phyloP scores from a whole-genome alignment of 2,329 filamentous ascomycete species.

The Ophiostoma quercus region DNA sequence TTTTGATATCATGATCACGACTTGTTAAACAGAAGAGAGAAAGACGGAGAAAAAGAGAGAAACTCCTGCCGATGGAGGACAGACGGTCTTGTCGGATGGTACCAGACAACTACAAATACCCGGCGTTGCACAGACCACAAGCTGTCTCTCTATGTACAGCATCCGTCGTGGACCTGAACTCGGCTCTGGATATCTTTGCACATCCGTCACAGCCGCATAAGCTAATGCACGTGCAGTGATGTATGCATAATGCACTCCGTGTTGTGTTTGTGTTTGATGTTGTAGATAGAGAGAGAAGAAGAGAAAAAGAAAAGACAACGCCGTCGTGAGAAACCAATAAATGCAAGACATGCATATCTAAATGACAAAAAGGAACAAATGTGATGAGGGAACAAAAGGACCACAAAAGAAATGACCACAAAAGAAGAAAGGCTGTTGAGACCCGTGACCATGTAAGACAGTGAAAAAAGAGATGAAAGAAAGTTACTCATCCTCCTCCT shows the following conservation, averaged over 20 bases:
- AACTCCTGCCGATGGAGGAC: not conserved
- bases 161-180: too few relatives aligned
- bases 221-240: constrained; percentile 4
- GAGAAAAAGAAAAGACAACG: constrained; percentile 3
- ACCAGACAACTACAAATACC: not conserved
- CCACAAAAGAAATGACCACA: not conserved
- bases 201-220: not conserved
- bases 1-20: not conserved
- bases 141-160: too few relatives aligned
- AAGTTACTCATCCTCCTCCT: constrained; percentile 13
- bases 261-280: not conserved
- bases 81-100: too few relatives aligned
- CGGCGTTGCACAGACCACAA: not conserved
- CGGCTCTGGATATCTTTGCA: too few relatives aligned
- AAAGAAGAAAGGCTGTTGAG: not conserved
- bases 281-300: not conserved
- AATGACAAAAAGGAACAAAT: constrained; percentile 8
- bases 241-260: not conserved
- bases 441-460: too few relatives aligned
- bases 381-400: not conserved
- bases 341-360: not conserved
- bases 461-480: not conserved
- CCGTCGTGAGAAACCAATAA: constrained; percentile 14
- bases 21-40: too few relatives aligned
- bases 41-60: not conserved